Evolutionary conservation across 2,329 filamentous ascomycete genomes (phyloP).

Genomic region (Thielaviopsis ethacetica): DNA sequence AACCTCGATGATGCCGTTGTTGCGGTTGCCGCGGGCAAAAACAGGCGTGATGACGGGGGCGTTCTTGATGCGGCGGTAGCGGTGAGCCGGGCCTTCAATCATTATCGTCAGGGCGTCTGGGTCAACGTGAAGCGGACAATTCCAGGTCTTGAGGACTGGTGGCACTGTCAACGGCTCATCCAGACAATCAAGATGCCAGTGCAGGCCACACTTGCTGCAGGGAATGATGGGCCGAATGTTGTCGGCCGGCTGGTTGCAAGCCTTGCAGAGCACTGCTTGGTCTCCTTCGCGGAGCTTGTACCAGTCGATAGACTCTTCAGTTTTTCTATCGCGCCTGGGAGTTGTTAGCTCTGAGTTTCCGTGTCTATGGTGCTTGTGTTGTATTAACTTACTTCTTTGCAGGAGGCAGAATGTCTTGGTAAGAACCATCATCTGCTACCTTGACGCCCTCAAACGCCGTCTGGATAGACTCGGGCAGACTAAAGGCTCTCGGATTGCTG

Average conservation of each 20-base stretch:
- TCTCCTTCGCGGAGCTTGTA: conserved; percentile 55
- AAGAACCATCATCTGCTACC: conserved; percentile 62
- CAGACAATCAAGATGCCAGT: conserved; percentile 88
- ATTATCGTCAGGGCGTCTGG: conserved; percentile 50
- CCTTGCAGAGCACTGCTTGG: conserved; percentile 60
- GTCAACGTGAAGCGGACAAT: conserved; percentile 74
- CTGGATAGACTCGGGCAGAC: conserved; percentile 53
- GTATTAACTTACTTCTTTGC: conserved; percentile 1
- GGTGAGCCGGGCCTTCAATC: conserved; percentile 41
- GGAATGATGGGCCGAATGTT: conserved; percentile 59
- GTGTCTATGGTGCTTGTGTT: not conserved
- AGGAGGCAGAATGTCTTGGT: conserved; percentile 45
- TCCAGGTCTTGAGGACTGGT: conserved; percentile 64
- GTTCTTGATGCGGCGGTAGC: conserved; percentile 43
- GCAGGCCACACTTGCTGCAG: conserved; percentile 66
- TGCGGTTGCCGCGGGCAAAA: conserved; percentile 46
- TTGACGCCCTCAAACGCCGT: conserved; percentile 66
- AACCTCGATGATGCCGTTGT: conserved; percentile 58
- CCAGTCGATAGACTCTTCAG: conserved; percentile 49
- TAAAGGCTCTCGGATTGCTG: conserved; percentile 56
- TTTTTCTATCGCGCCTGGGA: conserved; percentile 20
- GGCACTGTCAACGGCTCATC: conserved; percentile 69
- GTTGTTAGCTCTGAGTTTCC: not conserved
- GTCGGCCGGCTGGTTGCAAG: conserved; percentile 51
- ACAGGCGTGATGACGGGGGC: conserved; percentile 33